These are phyloP conservation scores for Anaeramoeba flamelloides DNA, from an alignment of 78 protist species.

Conservation along the genomic window DNA sequence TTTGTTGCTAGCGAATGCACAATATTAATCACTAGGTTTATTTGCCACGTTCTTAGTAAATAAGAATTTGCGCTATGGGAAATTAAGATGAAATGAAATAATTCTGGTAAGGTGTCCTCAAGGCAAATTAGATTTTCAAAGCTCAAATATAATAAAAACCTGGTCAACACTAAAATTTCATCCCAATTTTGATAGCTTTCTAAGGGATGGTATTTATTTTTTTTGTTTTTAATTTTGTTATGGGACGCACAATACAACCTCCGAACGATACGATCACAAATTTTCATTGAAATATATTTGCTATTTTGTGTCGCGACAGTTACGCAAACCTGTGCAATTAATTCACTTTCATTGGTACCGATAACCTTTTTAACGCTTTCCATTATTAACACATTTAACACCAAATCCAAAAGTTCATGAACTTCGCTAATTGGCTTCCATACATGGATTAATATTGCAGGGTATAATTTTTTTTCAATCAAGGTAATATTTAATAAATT, in stretches of 20 bases:
- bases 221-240: conserved; percentile 4
- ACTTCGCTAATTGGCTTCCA: conserved; percentile 34
- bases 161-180: conserved; percentile 16
- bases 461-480: conserved; percentile 22
- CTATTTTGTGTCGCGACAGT: conserved; percentile 24
- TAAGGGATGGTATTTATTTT: neutral
- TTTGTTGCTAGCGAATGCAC: conserved; percentile 27
- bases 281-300: conserved; percentile 18
- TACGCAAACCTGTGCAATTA: conserved; percentile 33
- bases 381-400: conserved; percentile 16
- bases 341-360: conserved; percentile 13
- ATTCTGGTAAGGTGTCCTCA: conserved; percentile 24
- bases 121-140: conserved; percentile 33
- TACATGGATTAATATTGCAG: conserved; percentile 27
- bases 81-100: conserved; percentile 25
- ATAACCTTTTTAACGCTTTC: conserved; percentile 12
- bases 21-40: conserved; percentile 27
- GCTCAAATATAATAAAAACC: conserved; percentile 27
- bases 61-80: conserved; percentile 15
- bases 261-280: conserved; percentile 6
- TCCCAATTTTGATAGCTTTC: conserved; percentile 26
- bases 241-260: neutral
- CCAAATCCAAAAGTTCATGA: conserved; percentile 3
- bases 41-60: conserved; percentile 18
- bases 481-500: conserved; percentile 26